These are phyloP conservation scores for Chamaecyparis obtusa DNA, from an alignment of 75 land plant species.

Conservation along the genomic window DNA sequence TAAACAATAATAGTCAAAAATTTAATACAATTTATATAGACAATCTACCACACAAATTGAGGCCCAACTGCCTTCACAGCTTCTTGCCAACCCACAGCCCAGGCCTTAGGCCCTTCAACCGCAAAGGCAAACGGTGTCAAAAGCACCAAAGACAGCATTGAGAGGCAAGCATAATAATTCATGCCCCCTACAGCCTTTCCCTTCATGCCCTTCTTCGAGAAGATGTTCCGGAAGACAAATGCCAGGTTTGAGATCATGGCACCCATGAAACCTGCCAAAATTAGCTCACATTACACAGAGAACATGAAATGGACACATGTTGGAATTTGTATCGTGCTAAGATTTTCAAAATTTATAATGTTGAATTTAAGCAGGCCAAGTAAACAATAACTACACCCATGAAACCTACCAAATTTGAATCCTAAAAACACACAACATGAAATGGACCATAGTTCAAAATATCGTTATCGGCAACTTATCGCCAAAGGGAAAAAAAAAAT, in stretches of 20 bases:
- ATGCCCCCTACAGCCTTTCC: constrained; percentile 76
- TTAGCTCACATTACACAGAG: not conserved
- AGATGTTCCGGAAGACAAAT: constrained; percentile 86
- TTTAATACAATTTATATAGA: not conserved
- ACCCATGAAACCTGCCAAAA: constrained; percentile 69
- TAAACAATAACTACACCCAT: constrained; percentile 87
- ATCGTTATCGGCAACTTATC: too few relatives aligned
- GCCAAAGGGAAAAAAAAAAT: too few relatives aligned
- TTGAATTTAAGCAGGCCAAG: constrained; percentile 26
- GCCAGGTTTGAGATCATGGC: constrained; percentile 88
- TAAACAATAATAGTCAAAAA: not conserved
- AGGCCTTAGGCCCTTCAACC: constrained; percentile 79
- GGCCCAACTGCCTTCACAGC: constrained; percentile 69
- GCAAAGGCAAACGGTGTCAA: constrained; percentile 83
- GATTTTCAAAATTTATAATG: not conserved
- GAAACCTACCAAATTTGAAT: constrained; percentile 43
- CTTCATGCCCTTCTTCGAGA: constrained; percentile 89
- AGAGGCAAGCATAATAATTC: constrained; percentile 87
- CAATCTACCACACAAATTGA: constrained; percentile 53
- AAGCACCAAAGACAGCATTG: constrained; percentile 64
- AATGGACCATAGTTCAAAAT: too few relatives aligned
- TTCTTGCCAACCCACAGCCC: constrained; percentile 65
- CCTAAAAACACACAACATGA: not conserved
- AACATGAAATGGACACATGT: not conserved
- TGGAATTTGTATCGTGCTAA: not conserved